Evolutionary conservation across 805 yeast genomes (phyloP), one percentile per base, ranked within the genome.

Genomic region (Blastobotrys chiropterorum): DNA sequence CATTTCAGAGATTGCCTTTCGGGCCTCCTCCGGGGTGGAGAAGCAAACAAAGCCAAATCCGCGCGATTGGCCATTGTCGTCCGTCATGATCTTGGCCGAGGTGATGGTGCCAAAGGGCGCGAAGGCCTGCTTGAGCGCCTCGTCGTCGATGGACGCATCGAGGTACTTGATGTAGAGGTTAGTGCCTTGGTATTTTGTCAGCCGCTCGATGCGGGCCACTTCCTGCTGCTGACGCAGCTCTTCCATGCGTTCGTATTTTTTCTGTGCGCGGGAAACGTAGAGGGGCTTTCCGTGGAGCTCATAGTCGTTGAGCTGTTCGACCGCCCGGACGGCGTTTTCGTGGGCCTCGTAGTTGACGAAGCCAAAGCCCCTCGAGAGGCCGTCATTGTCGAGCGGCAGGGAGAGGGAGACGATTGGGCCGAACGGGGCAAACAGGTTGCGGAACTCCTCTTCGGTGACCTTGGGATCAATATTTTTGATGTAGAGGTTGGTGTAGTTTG

Each of bases 1-100:
- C 79, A 78, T 83, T 49, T 76, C 82, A 45, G 79, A 77, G 51
- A 85, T 80, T 14, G 95, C 92, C 60, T 75, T 72, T 47, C 80
- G 77, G 5, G 95, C 94, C 62, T 82, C 78, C 47, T 79, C 71
- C 51, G 86, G 83, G 56, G 71, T 71, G 60, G 80, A 81, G 63
- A 77, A 87, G 68, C 89, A 85, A 50, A 86, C 87, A 71, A 87
- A 87, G 44, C 94, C 95, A 64, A 84, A 87, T 17, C 94, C 90
- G 64, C 82, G 79, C 19, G 92, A 84, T 53, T 72, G 72, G 31
- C 73, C 74, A n/a, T 57, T 52, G 39, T 71, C 73, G 51, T 71
- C 74, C 2, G 81, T 77, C 69, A 81, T 80, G 21, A 81, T 71
- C 51, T 78, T 78, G 2, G 81, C 78, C 43, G 82, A 77, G 6